phyloP scores from a whole-genome alignment of 169 alveolate species.

The Eimeria praecox region DNA sequence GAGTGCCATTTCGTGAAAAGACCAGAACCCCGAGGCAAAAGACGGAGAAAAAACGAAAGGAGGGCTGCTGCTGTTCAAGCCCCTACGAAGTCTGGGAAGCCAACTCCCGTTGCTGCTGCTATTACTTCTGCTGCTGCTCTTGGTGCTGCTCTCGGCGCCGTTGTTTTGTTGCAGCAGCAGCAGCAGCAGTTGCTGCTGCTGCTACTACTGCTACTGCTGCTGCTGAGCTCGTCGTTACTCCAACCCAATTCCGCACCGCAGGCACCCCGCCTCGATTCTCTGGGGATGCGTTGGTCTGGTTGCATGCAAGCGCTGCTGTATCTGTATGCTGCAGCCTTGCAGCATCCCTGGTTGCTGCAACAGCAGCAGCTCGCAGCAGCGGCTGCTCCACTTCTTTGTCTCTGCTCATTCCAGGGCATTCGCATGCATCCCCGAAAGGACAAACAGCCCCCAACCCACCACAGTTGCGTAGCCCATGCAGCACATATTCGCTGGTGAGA shows the following conservation, averaged over 20 bases:
- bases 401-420: neutral
- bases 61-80: constrained; percentile 40
- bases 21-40: constrained; percentile 27
- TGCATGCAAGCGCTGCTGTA: neutral
- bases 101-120: neutral
- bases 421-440: neutral
- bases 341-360: neutral
- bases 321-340: neutral
- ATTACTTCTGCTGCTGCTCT: constrained; percentile 9
- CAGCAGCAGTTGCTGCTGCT: constrained; percentile 20
- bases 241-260: neutral
- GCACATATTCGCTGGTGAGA: neutral
- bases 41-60: constrained; percentile 29
- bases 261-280: neutral
- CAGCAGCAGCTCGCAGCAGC: constrained; percentile 28
- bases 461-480: neutral
- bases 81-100: neutral
- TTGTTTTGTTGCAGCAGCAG: too few relatives aligned
- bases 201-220: neutral
- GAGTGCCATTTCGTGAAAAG: constrained; percentile 73
- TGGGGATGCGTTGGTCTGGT: neutral
- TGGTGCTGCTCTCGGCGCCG: neutral
- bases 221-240: neutral
- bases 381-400: constrained; percentile 14
- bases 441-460: neutral